Evolutionary conservation across 768 basidiomycete species (phyloP).

Genomic region (Boletus sp.): DNA sequence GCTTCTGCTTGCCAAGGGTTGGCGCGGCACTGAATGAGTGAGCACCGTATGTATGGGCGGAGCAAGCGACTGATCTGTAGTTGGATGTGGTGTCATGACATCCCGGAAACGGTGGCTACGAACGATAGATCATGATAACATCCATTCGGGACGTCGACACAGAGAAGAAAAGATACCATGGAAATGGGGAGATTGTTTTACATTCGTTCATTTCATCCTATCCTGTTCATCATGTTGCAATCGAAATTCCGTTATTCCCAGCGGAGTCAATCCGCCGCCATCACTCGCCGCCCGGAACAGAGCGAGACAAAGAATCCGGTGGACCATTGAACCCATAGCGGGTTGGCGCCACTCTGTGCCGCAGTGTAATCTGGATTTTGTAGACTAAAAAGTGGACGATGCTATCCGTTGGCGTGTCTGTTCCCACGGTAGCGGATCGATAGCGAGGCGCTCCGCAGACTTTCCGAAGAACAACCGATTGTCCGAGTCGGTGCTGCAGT

Average conservation of each 20-base stretch:
- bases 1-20: slow-evolving; percentile 8
- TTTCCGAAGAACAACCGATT: background rate
- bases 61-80: background rate
- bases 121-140: slow-evolving; percentile 1
- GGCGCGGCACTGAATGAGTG: background rate
- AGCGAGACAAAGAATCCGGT: slow-evolving; percentile 1
- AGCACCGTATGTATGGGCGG: background rate
- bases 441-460: no score
- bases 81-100: background rate
- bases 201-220: slow-evolving; percentile 8
- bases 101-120: background rate
- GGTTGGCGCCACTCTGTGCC: no score
- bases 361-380: background rate
- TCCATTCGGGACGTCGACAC: background rate
- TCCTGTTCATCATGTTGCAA: slow-evolving; percentile 4
- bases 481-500: background rate
- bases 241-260: slow-evolving; percentile 13
- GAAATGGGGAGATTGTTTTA: background rate
- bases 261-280: slow-evolving; percentile 8
- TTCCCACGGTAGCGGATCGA: background rate
- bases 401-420: background rate
- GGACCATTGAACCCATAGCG: background rate
- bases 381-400: no score
- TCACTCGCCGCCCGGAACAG: slow-evolving; percentile 9
- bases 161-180: background rate